These are phyloP conservation scores for Peronosclerospora sorghi DNA, from an alignment of 352 stramenopile genomes.

Conservation along the genomic window DNA sequence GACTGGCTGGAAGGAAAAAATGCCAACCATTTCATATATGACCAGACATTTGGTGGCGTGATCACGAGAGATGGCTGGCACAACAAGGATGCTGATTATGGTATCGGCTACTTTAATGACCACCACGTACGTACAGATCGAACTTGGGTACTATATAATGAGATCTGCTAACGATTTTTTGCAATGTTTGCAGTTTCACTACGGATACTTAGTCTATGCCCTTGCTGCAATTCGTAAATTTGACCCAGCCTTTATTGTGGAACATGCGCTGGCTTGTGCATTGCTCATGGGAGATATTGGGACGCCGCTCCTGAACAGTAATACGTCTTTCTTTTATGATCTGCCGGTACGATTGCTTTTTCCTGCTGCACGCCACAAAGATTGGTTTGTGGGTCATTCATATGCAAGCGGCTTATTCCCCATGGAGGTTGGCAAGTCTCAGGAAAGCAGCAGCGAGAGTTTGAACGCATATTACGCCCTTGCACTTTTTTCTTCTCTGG, in stretches of 20 bases:
- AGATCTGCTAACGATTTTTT: slow-evolving; percentile 3
- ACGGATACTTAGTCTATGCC: slow-evolving; percentile 88
- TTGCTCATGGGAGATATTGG: slow-evolving; percentile 66
- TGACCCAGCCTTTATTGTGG: slow-evolving; percentile 55
- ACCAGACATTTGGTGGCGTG: slow-evolving; percentile 87
- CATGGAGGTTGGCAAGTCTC: slow-evolving; percentile 90
- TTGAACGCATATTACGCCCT: slow-evolving; percentile 94
- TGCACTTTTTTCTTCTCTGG: slow-evolving; percentile 74
- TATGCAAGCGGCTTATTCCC: slow-evolving; percentile 93
- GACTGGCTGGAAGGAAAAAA: slow-evolving; percentile 60
- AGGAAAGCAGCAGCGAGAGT: slow-evolving; percentile 93
- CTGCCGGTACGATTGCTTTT: slow-evolving; percentile 55
- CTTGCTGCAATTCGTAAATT: slow-evolving; percentile 67
- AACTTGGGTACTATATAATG: neutral
- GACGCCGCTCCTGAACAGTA: slow-evolving; percentile 29
- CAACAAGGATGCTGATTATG: slow-evolving; percentile 53
- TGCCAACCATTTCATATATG: slow-evolving; percentile 79
- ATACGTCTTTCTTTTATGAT: slow-evolving; percentile 42
- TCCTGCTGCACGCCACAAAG: slow-evolving; percentile 87
- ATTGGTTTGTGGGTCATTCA: slow-evolving; percentile 94
- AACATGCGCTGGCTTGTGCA: slow-evolving; percentile 35
- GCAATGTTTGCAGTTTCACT: slow-evolving; percentile 83
- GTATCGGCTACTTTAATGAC: slow-evolving; percentile 86
- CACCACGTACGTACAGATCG: slow-evolving; percentile 39
- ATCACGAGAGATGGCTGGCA: slow-evolving; percentile 79